A percentile compares a stretch with the other conserved stretches of the same genome.
phyloP scores from a whole-genome alignment of 495 filamentous ascomycete genomes.

The Elasticomyces elasticus region DNA sequence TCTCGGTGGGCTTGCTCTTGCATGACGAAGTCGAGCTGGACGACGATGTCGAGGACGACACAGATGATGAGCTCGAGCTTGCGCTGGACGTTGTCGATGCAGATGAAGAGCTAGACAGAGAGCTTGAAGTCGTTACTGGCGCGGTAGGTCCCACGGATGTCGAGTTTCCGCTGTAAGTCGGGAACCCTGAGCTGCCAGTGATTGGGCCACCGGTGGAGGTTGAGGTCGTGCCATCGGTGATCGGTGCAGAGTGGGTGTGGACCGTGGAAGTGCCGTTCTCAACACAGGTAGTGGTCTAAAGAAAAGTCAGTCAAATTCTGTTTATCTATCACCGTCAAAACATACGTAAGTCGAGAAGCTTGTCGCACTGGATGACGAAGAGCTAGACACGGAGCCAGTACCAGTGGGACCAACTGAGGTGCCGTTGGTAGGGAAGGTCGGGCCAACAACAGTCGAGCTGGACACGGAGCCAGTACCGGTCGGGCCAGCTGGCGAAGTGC shows the following conservation, averaged over 20 bases:
- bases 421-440: background rate
- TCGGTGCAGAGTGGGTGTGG: constrained; percentile 1
- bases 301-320: too few species aligned
- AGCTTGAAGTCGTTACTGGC: background rate
- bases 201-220: background rate
- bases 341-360: background rate
- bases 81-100: background rate
- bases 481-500: too few species aligned
- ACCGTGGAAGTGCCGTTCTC: constrained; percentile 5
- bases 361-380: background rate
- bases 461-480: background rate
- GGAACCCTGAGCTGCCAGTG: background rate
- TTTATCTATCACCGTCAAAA: too few species aligned
- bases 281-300: background rate
- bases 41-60: background rate
- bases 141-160: background rate
- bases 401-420: constrained; percentile 2
- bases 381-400: background rate
- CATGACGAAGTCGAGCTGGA: constrained; percentile 2
- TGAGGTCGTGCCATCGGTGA: background rate
- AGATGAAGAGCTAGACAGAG: background rate
- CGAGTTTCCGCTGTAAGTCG: background rate
- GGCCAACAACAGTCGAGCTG: background rate
- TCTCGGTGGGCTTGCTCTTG: constrained; percentile 13
- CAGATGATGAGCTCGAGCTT: background rate